Evolutionary conservation across 495 filamentous ascomycete genomes (phyloP), one percentile per base, ranked within the genome.

Genomic region (Podospora sp.): DNA sequence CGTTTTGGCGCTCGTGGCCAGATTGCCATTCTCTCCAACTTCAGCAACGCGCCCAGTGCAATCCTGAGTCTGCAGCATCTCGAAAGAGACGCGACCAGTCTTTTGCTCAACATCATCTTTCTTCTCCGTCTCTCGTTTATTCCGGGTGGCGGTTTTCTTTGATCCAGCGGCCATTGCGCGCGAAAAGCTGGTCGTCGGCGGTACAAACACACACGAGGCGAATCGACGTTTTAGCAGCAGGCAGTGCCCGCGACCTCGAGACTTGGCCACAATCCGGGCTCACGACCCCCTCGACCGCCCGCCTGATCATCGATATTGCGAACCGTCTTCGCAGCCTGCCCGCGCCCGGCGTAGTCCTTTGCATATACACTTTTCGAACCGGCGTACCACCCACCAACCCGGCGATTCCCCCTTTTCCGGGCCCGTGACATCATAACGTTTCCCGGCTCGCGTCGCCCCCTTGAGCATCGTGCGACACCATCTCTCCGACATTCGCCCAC

Each of bases 121-220:
- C 33, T 68, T 63, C 66, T 67, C 60, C 59, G 66, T 68, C 66
- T 60, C 66, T 68, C 66, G 66, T 68, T 68, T 50, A 58, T 53
- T 22, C 52, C 33, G n/a, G 64, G 64, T 60, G 55, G 64, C 16
- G 16, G 36, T 18, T 60, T 59, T 52, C 26, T 62, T 33, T 59
- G 40, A 46, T 46, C 40, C 16, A 18, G 16, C 2, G 40, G 40
- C 40, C 4, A 6, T 46, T 3, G 29, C 24, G 35, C 18, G 26
- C 29, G 62, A 29, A 7, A 63, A 21, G 25, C 25, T 27, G 49
- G 14, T 25, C 60, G 6, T 14, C 36, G 33, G 24, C 27, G 33
- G 18, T 27, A 21, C 33, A 29, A 46, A 51, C 25, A 27, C 18
- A 29, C 18, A 27, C 46, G 46, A 51, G 8, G 6, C 36, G 33